These are phyloP conservation scores for Lepidium africanum DNA, from an alignment of 345 rosid species.

Conservation along the genomic window DNA sequence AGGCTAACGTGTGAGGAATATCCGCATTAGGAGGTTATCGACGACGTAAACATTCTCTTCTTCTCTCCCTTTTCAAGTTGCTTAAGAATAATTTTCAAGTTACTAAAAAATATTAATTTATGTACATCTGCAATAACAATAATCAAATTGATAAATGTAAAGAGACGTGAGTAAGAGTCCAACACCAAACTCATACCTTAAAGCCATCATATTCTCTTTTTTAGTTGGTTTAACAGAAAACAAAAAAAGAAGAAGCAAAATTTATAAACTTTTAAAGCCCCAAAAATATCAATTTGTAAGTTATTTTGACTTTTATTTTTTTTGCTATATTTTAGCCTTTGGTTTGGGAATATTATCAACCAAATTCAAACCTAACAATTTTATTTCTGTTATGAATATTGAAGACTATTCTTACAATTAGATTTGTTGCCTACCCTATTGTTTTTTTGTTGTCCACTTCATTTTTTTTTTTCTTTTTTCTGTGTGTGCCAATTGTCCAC, in stretches of 20 bases:
- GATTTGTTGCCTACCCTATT: neutral
- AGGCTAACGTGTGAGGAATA: slow-evolving; percentile 17
- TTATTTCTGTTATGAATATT: no score
- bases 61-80: slow-evolving; percentile 5
- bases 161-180: slow-evolving; percentile 24
- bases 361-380: neutral
- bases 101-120: neutral
- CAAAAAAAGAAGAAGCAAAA: neutral
- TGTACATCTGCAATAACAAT: neutral
- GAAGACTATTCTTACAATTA: neutral
- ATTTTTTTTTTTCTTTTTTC: no score
- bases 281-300: neutral
- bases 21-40: slow-evolving; percentile 18
- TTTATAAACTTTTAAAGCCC: neutral
- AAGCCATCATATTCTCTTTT: slow-evolving; percentile 23
- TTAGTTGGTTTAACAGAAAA: slow-evolving; percentile 11
- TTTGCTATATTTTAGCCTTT: neutral
- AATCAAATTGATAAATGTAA: slow-evolving; percentile 7
- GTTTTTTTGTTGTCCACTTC: neutral
- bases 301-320: neutral
- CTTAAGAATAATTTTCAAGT: slow-evolving; percentile 23
- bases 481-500: neutral
- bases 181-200: slow-evolving; percentile 27
- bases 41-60: slow-evolving; percentile 25
- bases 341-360: neutral